Conservation (phyloP, 2,329 filamentous ascomycete genomes). For the Neonectria sp. region DNA sequence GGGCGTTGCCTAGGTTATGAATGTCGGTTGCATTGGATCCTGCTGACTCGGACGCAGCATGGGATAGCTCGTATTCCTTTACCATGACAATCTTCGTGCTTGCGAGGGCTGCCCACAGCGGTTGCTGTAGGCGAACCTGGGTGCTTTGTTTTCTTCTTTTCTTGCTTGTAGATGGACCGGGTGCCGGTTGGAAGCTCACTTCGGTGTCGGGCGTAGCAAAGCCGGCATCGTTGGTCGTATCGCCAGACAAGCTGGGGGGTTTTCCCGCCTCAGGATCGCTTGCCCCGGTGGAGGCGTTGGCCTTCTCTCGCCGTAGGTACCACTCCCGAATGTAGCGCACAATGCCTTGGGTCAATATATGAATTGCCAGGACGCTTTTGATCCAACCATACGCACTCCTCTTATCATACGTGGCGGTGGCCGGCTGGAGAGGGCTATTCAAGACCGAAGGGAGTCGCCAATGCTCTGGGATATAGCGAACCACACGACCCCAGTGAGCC, state of each 20-base stretch:
- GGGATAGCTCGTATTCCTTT: constrained; percentile 89
- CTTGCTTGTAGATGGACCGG: constrained; percentile 74
- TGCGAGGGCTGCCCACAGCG: constrained; percentile 93
- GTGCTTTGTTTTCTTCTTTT: constrained; percentile 93
- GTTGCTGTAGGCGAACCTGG: constrained; percentile 90
- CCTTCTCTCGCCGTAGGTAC: constrained; percentile 74
- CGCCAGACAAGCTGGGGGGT: constrained; percentile 53
- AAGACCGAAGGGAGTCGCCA: constrained; percentile 62
- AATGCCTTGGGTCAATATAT: constrained; percentile 81
- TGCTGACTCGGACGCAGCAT: constrained; percentile 79
- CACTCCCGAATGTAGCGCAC: constrained; percentile 79
- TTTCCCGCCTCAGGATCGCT: constrained; percentile 77
- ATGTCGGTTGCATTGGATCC: constrained; percentile 83
- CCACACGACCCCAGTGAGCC: constrained; percentile 63
- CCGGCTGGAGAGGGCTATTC: constrained; percentile 63
- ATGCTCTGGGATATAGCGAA: constrained; percentile 62
- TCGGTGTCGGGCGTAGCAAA: constrained; percentile 70
- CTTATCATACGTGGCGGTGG: constrained; percentile 65
- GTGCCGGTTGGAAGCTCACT: constrained; percentile 51
- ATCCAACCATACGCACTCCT: constrained; percentile 76
- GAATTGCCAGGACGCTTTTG: constrained; percentile 78
- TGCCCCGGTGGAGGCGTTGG: constrained; percentile 63
- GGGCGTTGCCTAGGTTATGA: constrained; percentile 82
- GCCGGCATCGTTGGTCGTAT: constrained; percentile 53
- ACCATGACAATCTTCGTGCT: constrained; percentile 98